A percentile compares a stretch with the other conserved stretches of the same genome.
These are phyloP conservation scores for Chrysanthemum lavandulifolium DNA, from an alignment of 129 eudicot genomes.

Conservation along the genomic window DNA sequence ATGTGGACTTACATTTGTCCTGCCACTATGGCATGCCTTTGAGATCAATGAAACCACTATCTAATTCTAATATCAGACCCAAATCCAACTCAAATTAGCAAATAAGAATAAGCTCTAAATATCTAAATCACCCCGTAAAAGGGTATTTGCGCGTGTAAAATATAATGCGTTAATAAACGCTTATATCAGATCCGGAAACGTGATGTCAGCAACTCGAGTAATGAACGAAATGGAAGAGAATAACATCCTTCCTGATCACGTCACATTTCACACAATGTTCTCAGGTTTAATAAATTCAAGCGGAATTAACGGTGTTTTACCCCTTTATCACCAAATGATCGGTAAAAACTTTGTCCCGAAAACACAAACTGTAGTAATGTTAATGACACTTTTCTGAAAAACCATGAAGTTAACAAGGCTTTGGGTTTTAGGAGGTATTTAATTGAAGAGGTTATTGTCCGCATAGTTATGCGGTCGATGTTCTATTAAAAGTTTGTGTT, in stretches of 20 bases:
- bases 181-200: slow-evolving; percentile 51
- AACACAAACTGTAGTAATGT: slow-evolving; percentile 60
- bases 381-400: slow-evolving; percentile 74
- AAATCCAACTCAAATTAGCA: too few species aligned
- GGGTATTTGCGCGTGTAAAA: too few species aligned
- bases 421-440: slow-evolving; percentile 63
- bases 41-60: too few species aligned
- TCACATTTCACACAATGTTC: slow-evolving; percentile 77
- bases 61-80: too few species aligned
- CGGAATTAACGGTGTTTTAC: slow-evolving; percentile 41
- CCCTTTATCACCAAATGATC: slow-evolving; percentile 57
- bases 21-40: too few species aligned
- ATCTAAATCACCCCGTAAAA: too few species aligned
- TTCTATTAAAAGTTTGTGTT: slow-evolving; percentile 60
- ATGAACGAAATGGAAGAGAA: slow-evolving; percentile 70
- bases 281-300: slow-evolving; percentile 55
- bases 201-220: slow-evolving; percentile 47
- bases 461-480: slow-evolving; percentile 66
- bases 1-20: too few species aligned
- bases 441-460: slow-evolving; percentile 69
- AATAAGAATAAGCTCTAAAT: too few species aligned
- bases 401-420: slow-evolving; percentile 43
- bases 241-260: slow-evolving; percentile 46
- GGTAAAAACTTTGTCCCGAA: slow-evolving; percentile 61
- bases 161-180: slow-evolving; percentile 55